Evolutionary conservation across 1,284 basidiomycete genomes (phyloP), one percentile per base, ranked within the genome.

Genomic region (Tranzscheliella williamsii): DNA sequence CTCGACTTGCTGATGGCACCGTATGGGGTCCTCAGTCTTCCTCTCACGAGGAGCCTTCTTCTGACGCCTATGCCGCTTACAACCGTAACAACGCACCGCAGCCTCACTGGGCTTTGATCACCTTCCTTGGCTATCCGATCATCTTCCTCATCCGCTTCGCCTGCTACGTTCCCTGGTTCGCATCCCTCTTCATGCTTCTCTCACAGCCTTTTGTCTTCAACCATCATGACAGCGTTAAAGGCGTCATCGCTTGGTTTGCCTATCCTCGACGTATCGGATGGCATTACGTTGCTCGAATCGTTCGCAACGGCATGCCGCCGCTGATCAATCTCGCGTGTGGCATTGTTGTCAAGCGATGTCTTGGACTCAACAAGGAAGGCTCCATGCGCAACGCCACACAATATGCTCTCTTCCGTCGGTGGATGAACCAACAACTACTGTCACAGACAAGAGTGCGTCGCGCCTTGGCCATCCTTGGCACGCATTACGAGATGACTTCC

Each of bases 401-500:
- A 55, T 54, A 72, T 17, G 64, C 71, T 8, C 67, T 77, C n/a
- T 68, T 76, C 62, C 72, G 75, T 18, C 67, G 72, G 38, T 77
- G 75, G 75, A 56, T 77, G 52, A 66, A 67, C 38, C 49, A 50
- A 36, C 70, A 72, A 57, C 64, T 77, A 16, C 67, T 76, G 2
- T 73, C 63, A 16, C 75, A 76, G 48, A 55, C 67, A 5, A 67
- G 68, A 29, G 57, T 77, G 17, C 67, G 68, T 36, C 68, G 70
- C 17, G 73, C 75, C 15, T 58, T 77, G 18, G 50, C 63, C 24
- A 70, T 77, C 36, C 50, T 77, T 24, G 75, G 75, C 27, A 77
- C 75, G 12, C 75, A 77, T 50, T 77, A 77, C 62, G 75, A 77
- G 38, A 77, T 77, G 75, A 70, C 67, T 6, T 77, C 75, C 38